A percentile compares a stretch with the other conserved stretches of the same genome.
Evolutionary conservation across 176 grass and related monocot species (phyloP).

Genomic region (Otatea glauca): DNA sequence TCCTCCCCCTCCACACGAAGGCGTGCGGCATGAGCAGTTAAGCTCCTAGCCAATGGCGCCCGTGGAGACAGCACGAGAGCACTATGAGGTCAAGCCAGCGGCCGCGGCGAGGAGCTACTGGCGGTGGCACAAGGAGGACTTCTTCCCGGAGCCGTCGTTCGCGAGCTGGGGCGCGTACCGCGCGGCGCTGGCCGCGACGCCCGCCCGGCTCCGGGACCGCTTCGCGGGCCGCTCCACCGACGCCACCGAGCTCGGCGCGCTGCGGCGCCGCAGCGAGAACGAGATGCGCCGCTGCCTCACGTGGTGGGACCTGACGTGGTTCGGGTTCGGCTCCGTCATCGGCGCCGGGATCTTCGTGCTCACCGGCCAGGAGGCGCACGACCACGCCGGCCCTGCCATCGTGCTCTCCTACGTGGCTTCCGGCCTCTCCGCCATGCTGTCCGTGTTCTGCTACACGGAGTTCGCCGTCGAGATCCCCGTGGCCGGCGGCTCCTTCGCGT

Average conservation of each 20-base stretch:
- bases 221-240: constrained; percentile 72
- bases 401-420: constrained; percentile 80
- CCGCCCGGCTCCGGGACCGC: constrained; percentile 59
- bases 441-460: constrained; percentile 96
- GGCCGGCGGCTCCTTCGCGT: constrained; percentile 79
- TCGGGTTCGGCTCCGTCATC: constrained; percentile 89
- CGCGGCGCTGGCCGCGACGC: constrained; percentile 52
- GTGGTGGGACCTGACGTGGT: constrained; percentile 99
- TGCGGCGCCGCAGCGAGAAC: constrained; percentile 84
- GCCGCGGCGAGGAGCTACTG: constrained; percentile 55
- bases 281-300: constrained; percentile 87
- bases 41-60: constrained; percentile 24
- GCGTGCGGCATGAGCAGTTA: not conserved
- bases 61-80: not conserved
- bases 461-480: constrained; percentile 94
- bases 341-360: constrained; percentile 95
- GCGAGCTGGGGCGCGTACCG: constrained; percentile 72
- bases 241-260: constrained; percentile 56
- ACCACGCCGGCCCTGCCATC: constrained; percentile 86
- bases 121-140: constrained; percentile 82
- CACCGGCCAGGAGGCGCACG: constrained; percentile 77
- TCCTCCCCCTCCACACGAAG: constrained; percentile 10
- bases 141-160: constrained; percentile 97
- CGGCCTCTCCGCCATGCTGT: constrained; percentile 90
- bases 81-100: not conserved